Evolutionary conservation across 108 stramenopile species (phyloP).

Genomic region (Bacterosira constricta): DNA sequence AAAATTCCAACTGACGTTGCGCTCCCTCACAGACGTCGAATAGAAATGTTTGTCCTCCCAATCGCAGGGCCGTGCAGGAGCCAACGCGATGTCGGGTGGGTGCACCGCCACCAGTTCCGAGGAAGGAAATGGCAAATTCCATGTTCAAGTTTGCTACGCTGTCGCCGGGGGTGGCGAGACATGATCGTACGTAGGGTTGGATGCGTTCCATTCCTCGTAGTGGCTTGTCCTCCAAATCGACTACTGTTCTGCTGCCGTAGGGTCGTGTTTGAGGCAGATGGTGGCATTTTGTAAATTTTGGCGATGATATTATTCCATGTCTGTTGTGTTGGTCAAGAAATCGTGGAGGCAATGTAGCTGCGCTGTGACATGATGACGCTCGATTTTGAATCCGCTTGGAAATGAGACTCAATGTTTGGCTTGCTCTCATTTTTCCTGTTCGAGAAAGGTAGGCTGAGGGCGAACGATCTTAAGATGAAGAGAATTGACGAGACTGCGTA

Average conservation of each 20-base stretch:
- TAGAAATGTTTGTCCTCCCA: slow-evolving; percentile 62
- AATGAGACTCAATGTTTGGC: neutral
- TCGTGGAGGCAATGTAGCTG: neutral
- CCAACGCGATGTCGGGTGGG: slow-evolving; percentile 48
- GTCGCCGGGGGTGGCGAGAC: neutral
- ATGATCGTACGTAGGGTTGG: slow-evolving; percentile 11
- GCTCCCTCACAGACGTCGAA: slow-evolving; percentile 95
- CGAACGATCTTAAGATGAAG: too few relatives aligned
- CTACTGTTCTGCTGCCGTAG: neutral
- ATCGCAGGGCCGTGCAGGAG: slow-evolving; percentile 59
- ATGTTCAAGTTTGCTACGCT: neutral
- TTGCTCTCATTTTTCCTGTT: neutral
- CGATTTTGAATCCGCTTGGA: neutral
- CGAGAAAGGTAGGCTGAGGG: too few relatives aligned
- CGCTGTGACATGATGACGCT: neutral
- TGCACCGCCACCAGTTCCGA: slow-evolving; percentile 76
- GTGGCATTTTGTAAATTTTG: too few relatives aligned
- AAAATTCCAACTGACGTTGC: slow-evolving; percentile 72
- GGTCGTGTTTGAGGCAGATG: neutral
- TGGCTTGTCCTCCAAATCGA: neutral
- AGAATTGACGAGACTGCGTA: too few relatives aligned
- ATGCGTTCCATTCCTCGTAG: slow-evolving; percentile 4
- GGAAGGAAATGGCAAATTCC: slow-evolving; percentile 66
- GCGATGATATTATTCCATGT: too few relatives aligned
- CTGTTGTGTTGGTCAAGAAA: neutral